Base-by-base conservation (phyloP, 176 grass and related monocot genomes). In the Oryza brachyantha region DNA sequence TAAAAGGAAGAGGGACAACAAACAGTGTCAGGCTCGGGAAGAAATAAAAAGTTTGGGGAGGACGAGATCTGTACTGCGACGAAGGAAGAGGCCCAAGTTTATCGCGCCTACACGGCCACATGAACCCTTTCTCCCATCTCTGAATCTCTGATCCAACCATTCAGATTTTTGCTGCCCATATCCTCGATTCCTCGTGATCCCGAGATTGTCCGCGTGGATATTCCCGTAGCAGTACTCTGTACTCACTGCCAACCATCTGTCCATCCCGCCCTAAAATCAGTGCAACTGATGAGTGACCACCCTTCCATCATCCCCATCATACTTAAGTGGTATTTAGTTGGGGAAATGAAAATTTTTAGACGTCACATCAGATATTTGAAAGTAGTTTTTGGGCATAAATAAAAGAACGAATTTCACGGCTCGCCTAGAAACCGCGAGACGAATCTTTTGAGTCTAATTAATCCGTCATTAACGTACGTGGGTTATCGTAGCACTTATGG, bases 61-160 rank as follows among this genome's bases (percentile, higher is more conserved):
- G 39, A 75, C 62, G 84, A 88, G 64, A 48, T 32, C 14, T 6
- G 9, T 2, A 40, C 32, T 36, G 32, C 37, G 7, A 61, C 2
- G 7, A 19, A 2, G 29, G 48, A 38, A 79, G 86, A 42, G 87
- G 77, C 45, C 8, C 71, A 37, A 66, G 77, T 66, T 81, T 59
- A 17, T 2, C 50, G 72, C 58, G 71, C 72, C 10, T 59, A 77
- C 82, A 59, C 77, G 60, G 1, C 87, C 87, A 89, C 82, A 81
- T 31, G 72, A 76, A 0, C 8, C 2, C 26, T 11, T 0, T 61
- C 43, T 19, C 10, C 11, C 24, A 9, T 4, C 46, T 55, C 50
- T 55, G 52, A 57, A 57, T 57, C 61, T 65, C 66, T 58, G 73
- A 76, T 76, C 76, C 81, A 89, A 84, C 64, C 82, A 89, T 85